Evolutionary conservation across 495 filamentous ascomycete species (phyloP).

Genomic region (Neurospora intermedia): DNA sequence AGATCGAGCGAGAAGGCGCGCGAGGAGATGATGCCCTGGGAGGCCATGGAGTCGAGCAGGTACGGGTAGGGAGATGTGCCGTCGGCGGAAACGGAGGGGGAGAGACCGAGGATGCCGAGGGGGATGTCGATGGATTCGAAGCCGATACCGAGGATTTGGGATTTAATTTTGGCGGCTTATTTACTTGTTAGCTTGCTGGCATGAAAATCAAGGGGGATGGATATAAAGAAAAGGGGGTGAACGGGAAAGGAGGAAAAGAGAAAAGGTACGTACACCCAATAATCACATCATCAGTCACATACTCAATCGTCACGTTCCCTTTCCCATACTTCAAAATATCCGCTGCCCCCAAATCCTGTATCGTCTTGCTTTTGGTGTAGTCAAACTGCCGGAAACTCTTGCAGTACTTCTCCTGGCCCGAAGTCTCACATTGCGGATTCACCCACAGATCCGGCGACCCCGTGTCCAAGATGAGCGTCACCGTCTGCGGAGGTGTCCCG

Average conservation of each 20-base stretch:
- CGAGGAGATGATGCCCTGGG: slow-evolving; percentile 52
- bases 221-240: too few relatives aligned
- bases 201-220: too few relatives aligned
- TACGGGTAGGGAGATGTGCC: slow-evolving; percentile 47
- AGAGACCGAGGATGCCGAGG: slow-evolving; percentile 66
- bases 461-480: slow-evolving; percentile 35
- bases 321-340: slow-evolving; percentile 28
- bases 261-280: slow-evolving; percentile 15
- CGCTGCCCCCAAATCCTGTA: slow-evolving; percentile 11
- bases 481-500: slow-evolving; percentile 17
- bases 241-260: too few relatives aligned
- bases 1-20: slow-evolving; percentile 65
- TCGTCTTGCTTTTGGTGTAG: slow-evolving; percentile 18
- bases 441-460: slow-evolving; percentile 37
- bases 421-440: slow-evolving; percentile 26
- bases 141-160: slow-evolving; percentile 34
- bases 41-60: slow-evolving; percentile 52
- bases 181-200: too few relatives aligned
- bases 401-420: slow-evolving; percentile 19
- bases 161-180: slow-evolving; percentile 16
- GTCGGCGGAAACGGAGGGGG: slow-evolving; percentile 36
- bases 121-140: slow-evolving; percentile 25
- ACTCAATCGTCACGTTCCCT: slow-evolving; percentile 29
- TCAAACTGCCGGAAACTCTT: slow-evolving; percentile 22
- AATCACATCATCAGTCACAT: slow-evolving; percentile 29